phyloP scores from a whole-genome alignment of 768 basidiomycete species.

The Leucogyrophana mollusca region DNA sequence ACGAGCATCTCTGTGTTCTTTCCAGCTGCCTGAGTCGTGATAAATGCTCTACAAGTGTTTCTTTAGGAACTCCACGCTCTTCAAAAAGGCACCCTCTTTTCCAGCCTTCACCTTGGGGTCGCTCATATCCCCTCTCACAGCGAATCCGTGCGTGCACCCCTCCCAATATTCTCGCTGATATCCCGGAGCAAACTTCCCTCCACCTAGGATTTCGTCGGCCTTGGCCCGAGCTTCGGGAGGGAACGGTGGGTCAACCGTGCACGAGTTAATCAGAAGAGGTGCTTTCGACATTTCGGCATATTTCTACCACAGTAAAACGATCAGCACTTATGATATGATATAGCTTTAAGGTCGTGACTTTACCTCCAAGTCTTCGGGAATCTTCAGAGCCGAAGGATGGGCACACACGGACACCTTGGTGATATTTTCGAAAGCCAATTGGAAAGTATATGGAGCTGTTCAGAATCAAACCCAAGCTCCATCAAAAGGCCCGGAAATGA shows the following conservation, averaged over 20 bases:
- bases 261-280: conserved; percentile 70
- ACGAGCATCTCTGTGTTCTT: too few species aligned
- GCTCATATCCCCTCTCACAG: conserved; percentile 36
- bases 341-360: background rate
- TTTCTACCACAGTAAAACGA: conserved; percentile 38
- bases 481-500: background rate
- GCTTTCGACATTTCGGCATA: conserved; percentile 43
- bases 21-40: too few species aligned
- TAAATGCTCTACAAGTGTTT: too few species aligned
- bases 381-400: conserved; percentile 62
- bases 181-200: conserved; percentile 32
- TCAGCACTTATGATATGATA: background rate
- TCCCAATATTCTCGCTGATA: conserved; percentile 34
- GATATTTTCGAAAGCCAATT: conserved; percentile 56
- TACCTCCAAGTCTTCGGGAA: conserved; percentile 65
- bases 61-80: conserved; percentile 33
- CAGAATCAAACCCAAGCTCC: background rate
- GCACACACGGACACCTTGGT: conserved; percentile 48
- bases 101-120: conserved; percentile 30
- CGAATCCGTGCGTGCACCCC: conserved; percentile 48
- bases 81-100: conserved; percentile 41
- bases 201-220: conserved; percentile 50
- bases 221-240: conserved; percentile 40
- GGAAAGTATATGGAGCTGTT: conserved; percentile 55
- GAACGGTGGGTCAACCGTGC: conserved; percentile 52